Conservation (phyloP, 2,329 filamentous ascomycete genomes). For the Arthrocladium fulminans region DNA sequence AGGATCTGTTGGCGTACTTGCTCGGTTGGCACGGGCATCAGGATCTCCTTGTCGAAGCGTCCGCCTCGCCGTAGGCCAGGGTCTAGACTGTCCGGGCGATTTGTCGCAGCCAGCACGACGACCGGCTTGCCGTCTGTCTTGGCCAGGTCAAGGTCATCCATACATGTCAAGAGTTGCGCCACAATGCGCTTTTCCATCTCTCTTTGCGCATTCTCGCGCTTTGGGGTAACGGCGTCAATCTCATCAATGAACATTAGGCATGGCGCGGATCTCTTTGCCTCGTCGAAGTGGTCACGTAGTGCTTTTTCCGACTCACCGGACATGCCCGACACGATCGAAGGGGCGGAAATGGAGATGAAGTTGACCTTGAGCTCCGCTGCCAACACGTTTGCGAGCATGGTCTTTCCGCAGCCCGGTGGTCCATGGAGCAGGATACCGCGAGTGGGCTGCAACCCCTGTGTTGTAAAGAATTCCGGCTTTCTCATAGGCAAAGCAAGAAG, state of each 20-base stretch:
- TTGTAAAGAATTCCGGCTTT: constrained; percentile 55
- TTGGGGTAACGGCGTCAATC: constrained; percentile 83
- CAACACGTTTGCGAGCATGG: constrained; percentile 70
- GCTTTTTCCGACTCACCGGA: constrained; percentile 85
- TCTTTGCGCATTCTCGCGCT: constrained; percentile 70
- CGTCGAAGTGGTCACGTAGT: constrained; percentile 75
- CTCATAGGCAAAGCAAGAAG: constrained; percentile 65
- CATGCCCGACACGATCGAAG: constrained; percentile 75
- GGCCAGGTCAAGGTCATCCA: constrained; percentile 69
- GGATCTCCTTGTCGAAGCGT: constrained; percentile 74
- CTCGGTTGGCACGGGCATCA: constrained; percentile 79
- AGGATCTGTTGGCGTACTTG: constrained; percentile 69
- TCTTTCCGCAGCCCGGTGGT: constrained; percentile 79
- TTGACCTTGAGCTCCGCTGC: constrained; percentile 67
- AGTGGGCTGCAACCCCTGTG: constrained; percentile 59
- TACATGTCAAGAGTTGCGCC: constrained; percentile 71
- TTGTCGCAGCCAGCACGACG: constrained; percentile 84
- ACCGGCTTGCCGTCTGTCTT: constrained; percentile 68
- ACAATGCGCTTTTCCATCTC: constrained; percentile 88
- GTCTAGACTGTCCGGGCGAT: constrained; percentile 77
- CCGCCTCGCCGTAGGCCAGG: constrained; percentile 65
- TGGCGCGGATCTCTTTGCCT: constrained; percentile 75
- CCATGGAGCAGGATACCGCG: constrained; percentile 72
- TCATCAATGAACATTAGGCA: constrained; percentile 89
- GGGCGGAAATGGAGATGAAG: constrained; percentile 73